Evolutionary conservation across 495 filamentous ascomycete genomes (phyloP).

Genomic region (Penicillium manginii): DNA sequence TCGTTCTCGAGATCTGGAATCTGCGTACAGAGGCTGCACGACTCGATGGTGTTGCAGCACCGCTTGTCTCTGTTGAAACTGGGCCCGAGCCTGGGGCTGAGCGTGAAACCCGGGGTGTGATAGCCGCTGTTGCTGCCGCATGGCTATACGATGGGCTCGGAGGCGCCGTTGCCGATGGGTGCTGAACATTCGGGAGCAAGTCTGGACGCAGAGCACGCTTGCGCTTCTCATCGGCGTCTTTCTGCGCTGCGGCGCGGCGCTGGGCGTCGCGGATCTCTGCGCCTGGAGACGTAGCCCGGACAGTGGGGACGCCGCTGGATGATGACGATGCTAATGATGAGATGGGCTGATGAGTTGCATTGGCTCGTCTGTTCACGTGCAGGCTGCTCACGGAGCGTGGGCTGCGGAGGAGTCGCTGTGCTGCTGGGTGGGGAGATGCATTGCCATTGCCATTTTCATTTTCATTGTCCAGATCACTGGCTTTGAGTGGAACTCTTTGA

Average conservation of each 20-base stretch:
- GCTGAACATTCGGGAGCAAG: conserved; percentile 9
- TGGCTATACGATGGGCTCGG: not conserved
- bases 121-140: not conserved
- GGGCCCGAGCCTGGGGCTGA: not conserved
- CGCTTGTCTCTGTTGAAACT: not conserved
- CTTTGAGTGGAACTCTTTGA: conserved; percentile 40
- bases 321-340: not conserved
- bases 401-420: conserved; percentile 36
- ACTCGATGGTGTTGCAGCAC: conserved; percentile 12
- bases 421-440: conserved; percentile 19
- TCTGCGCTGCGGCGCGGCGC: conserved; percentile 33
- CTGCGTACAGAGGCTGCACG: conserved; percentile 37
- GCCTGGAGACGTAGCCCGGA: conserved; percentile 50
- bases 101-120: not conserved
- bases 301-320: conserved; percentile 37
- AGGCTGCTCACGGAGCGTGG: conserved; percentile 50
- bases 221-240: conserved; percentile 37
- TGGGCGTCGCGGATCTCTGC: conserved; percentile 48
- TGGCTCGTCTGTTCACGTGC: conserved; percentile 21
- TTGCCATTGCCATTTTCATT: conserved; percentile 18
- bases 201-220: conserved; percentile 29
- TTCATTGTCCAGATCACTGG: conserved; percentile 16
- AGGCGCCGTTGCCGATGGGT: not conserved
- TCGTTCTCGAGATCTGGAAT: conserved; percentile 48
- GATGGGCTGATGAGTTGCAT: conserved; percentile 5